Conservation (phyloP, 2,329 filamentous ascomycete genomes). For the Phialemoniopsis sp. region DNA sequence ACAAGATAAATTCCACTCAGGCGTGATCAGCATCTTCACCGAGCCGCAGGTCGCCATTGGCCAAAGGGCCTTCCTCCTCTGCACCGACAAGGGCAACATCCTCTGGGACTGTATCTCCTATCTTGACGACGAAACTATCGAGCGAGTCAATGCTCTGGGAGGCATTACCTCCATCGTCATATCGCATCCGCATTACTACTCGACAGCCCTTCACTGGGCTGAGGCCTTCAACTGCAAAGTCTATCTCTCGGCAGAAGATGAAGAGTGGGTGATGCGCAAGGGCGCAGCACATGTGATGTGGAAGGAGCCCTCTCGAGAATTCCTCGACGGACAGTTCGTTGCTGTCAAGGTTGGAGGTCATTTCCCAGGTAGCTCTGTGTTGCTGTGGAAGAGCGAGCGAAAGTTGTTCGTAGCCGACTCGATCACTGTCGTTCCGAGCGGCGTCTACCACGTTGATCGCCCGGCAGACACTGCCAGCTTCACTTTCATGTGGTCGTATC, state of each 20-base stretch:
- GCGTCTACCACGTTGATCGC: too few species aligned
- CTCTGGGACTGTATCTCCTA: conserved; percentile 72
- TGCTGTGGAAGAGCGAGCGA: too few species aligned
- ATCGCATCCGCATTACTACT: conserved; percentile 74
- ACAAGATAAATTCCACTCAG: conserved; percentile 34
- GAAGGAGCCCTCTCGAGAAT: too few species aligned
- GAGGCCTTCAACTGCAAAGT: conserved; percentile 61
- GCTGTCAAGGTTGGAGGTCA: conserved; percentile 70
- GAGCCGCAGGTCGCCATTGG: conserved; percentile 63
- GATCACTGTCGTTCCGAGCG: conserved; percentile 60
- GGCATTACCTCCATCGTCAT: conserved; percentile 66
- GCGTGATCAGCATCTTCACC: conserved; percentile 37
- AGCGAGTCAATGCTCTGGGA: conserved; percentile 50
- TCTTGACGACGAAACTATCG: conserved; percentile 57
- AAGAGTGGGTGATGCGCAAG: conserved; percentile 48
- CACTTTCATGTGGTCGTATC: conserved; percentile 10
- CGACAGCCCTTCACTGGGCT: conserved; percentile 68
- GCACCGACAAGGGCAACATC: conserved; percentile 60
- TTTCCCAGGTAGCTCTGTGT: conserved; percentile 65
- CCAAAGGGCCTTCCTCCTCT: conserved; percentile 63
- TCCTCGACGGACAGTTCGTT: conserved; percentile 25
- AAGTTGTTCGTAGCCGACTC: conserved; percentile 70
- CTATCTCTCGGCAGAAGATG: conserved; percentile 59
- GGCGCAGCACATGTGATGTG: conserved; percentile 41
- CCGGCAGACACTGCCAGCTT: conserved; percentile 9